Base-by-base conservation (phyloP, 805 yeast species). In the Candida cerambycidarum region DNA sequence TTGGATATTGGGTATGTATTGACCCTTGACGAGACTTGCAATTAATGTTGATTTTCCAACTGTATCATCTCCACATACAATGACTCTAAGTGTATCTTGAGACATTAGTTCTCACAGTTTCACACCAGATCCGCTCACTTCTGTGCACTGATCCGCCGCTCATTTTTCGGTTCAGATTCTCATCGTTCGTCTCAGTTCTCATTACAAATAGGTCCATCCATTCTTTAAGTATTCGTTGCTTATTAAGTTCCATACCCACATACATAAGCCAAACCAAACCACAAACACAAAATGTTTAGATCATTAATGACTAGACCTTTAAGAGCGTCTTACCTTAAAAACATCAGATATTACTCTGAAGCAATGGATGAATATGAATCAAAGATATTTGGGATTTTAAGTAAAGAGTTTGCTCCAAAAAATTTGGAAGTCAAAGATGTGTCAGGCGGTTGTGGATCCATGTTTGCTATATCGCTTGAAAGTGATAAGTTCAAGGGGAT, bases 391-490 rank as follows among this genome's bases (percentile, higher is more conserved):
- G 65, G 72, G 18, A 79, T 79, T 43, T 67, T 89, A 30, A 55
- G 71, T 9, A 61, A 69, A 17, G 74, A 74, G 42, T 76, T 92
- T 37, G 51, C 68, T 5, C 97, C 99, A 1, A 61, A 65, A 23
- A 64, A 63, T 27, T 66, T 90, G 35, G 71, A 74, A 19, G 97
- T 92, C 5, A 71, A 74, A 50, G 98, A 92, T 59, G 81, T 92
- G 7, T 83, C 93, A 19, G 98, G 73, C 14, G 99, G 99, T 0
- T 93, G 99, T 65, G 99, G 99, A 1, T 89, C 97, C 5, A 93
- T 93, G 99, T 93, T 89, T 66, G 89, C 96, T 37, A 92, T 93
- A 39, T 68, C 74, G 45, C 78, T 93, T 13, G 85, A 82, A 35
- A 82, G 93, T 41, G 73, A 71, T 1, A 69, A 79, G 55, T 93